Evolutionary conservation across 75 land plant species (phyloP), one percentile per base, ranked within the genome.

Genomic region (Isoetes taiwanensis): DNA sequence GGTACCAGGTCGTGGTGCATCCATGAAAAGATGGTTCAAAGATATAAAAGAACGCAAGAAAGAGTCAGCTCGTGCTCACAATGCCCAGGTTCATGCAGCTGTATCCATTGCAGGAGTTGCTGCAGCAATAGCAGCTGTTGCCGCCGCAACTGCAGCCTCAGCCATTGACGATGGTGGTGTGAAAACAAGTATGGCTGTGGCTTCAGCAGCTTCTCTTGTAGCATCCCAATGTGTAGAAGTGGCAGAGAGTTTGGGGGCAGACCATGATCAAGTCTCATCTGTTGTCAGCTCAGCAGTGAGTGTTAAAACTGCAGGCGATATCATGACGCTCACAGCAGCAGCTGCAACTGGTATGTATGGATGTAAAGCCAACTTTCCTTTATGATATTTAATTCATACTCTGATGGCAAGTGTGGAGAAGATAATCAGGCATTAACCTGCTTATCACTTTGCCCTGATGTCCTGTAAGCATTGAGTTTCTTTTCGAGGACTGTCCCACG

Each of bases 171-270:
- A 78, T 0, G 40, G 54, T 11, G 32, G 52, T 6, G 46, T 71
- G 1, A 78, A 73, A 57, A 77, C 79, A 2, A 61, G 79, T 61
- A 72, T 86, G 78, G 97, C 97, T 0, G 82, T 90, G 29, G 93
- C 97, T 0, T 85, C 90, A 0, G 97, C 97, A 3, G 97, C 97
- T 23, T 78, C 97, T 0, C 66, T 90, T 14, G 93, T 90, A 0
- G 97, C 97, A 0, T 84, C 93, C 0, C 97, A 90, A 53, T 86
- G 91, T 31, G 91, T 90, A 9, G 97, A 90, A 63, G 72, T 78
- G 4, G 97, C 97, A 0, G 86, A 86, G 63, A 68, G 78, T 3
- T 67, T 90, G 84, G 97, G 97, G 0, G 97, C 87, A 5, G 93
- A 86, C 43, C 76, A 80, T 0, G 87, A 82, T 0, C 86, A 85